Base-by-base conservation (phyloP, 129 eudicot species). In the Ambrosia artemisiifolia region DNA sequence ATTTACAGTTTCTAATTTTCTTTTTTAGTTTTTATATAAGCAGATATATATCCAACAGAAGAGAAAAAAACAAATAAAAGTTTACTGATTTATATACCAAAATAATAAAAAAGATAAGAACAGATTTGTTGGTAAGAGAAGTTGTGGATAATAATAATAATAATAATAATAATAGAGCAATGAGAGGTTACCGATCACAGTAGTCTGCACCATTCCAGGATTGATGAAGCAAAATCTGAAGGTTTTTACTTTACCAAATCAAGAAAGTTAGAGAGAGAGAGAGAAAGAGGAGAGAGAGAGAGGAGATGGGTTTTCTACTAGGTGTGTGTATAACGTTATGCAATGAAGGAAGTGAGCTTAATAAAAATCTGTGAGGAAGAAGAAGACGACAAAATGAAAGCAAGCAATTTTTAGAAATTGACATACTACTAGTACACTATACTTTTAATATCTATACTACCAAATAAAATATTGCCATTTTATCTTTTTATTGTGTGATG, bases 101-200 rank as follows among this genome's bases (percentile, higher is more conserved):
- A 24, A 61, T 32, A 44, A 73, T 24, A 32, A 69, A 46, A 72
- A n/a, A 32, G 3, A 9, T 5, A 6, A 46, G 1, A 11, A 17
- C 20, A 62, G 77, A 62, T 61, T 61, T 61, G 11, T 62, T 73
- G 77, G 2, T 46, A 6, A 6, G 11, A 60, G 34, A 46, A 61
- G 70, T 16, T 60, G 73, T 68, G 19, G 1, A 24, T 24, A 24
- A 24, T 24, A 24, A 24, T 24, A 24, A 24, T 24, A 24, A 24
- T 24, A 24, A 24, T 24, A 4, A 71, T 71, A 11, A 71, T 71
- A 11, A 57, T 28, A 46, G 69, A 46, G 70, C 35, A 73, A 73
- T 62, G 77, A 61, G 63, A 49, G 36, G 6, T 77, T 77, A 77
- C 81, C 81, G 76, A 77, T 77, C 65, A 69, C 53, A 77, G 81